Base-by-base conservation (phyloP, 31 red algal species). In the Pterothamnion heteromorphum region DNA sequence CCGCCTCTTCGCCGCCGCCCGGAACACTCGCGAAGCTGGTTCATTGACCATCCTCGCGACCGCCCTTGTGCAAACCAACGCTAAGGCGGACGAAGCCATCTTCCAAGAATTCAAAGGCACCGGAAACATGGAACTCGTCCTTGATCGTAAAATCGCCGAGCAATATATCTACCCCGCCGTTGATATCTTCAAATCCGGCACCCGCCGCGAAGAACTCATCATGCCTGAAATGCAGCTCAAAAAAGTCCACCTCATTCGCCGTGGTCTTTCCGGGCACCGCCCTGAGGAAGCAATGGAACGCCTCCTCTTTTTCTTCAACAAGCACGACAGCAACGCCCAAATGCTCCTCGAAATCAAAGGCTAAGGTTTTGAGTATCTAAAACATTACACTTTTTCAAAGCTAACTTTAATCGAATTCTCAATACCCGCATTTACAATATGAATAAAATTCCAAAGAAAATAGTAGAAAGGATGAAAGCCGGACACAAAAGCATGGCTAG, bases 81-180 rank as follows among this genome's bases (percentile, higher is more conserved):
- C 80, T 23, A 14, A 26, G 20, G 28, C 28, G 23, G 80, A 83
- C 28, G 80, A 83, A 14, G 80, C 28, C 28, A 83, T 83, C 80
- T 83, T 83, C 28, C 22, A 83, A 32, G 80, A 83, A 83, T 83
- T 83, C 51, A 64, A 64, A 64, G 51, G 51, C 51, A 64, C 51
- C n/a, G 51, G 51, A 18, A 64, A 64, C 51, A 83, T 83, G 80
- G 80, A 83, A 83, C 80, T 83, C 9, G 22, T 28, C 5, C 30
- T 83, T 23, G 21, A 22, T 24, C 80, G 80, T 26, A 14, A 26
- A 20, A 22, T 83, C 9, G 80, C 21, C 21, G 80, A 83, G 30
- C 5, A 32, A 28, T 32, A 32, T 24, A 83, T 83, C 28, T 83
- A 28, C 80, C 80, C 80, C 18, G 80, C 80, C 9, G 28, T 83